Evolutionary conservation across 768 basidiomycete genomes (phyloP).

Genomic region (Panus rudis): DNA sequence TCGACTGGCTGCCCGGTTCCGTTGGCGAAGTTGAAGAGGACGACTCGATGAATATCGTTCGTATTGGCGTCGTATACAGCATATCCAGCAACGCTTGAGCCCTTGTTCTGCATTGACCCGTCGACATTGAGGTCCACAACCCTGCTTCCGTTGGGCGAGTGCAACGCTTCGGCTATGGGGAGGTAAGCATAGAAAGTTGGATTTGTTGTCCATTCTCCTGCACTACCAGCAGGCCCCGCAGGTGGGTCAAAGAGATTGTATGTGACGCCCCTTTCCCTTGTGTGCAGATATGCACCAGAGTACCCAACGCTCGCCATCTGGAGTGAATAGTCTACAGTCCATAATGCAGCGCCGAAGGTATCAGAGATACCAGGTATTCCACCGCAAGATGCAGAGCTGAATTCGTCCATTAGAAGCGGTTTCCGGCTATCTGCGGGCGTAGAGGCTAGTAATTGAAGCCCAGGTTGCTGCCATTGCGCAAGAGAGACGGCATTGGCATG

Average conservation of each 20-base stretch:
- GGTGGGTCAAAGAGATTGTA: conserved; percentile 47
- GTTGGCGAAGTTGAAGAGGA: conserved; percentile 47
- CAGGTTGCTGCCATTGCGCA: conserved; percentile 41
- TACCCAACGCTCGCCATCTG: conserved; percentile 45
- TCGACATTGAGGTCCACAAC: conserved; percentile 41
- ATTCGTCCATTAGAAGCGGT: conserved; percentile 44
- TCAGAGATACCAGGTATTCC: conserved; percentile 43
- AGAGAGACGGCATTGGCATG: conserved; percentile 38
- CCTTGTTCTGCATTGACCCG: conserved; percentile 29
- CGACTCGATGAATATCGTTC: conserved; percentile 34
- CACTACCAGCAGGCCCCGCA: conserved; percentile 18
- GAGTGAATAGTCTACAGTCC: conserved; percentile 47
- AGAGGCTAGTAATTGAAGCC: conserved; percentile 28
- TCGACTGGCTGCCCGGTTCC: conserved; percentile 29
- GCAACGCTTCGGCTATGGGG: conserved; percentile 37
- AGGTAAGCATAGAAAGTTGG: conserved; percentile 46
- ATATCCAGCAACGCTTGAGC: conserved; percentile 43
- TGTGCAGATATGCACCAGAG: conserved; percentile 43
- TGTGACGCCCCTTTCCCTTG: conserved; percentile 43
- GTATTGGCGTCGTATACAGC: conserved; percentile 50
- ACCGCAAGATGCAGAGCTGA: conserved; percentile 48
- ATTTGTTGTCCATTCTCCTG: conserved; percentile 39
- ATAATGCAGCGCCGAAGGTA: conserved; percentile 44
- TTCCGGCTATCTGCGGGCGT: conserved; percentile 27
- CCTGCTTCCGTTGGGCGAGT: conserved; percentile 32